phyloP scores from a whole-genome alignment of 345 rosid genomes.

The Arabidopsis thaliana region TAIR10.1 NC_003076.8:14806001-14806500 shows the following conservation, averaged over 20 bases:
- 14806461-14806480: slow-evolving; percentile 71
- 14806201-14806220: background rate
- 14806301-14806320: slow-evolving; percentile 93
- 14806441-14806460: slow-evolving; percentile 38
- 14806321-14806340: slow-evolving; percentile 91
- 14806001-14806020: slow-evolving; percentile 67
- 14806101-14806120: slow-evolving; percentile 72
- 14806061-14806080: slow-evolving; percentile 56
- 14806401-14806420: slow-evolving; percentile 37
- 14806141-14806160: background rate
- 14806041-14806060: slow-evolving; percentile 48
- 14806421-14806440: slow-evolving; percentile 32
- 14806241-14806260: background rate
- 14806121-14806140: slow-evolving; percentile 17
- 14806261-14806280: slow-evolving; percentile 29
- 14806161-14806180: background rate
- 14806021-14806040: slow-evolving; percentile 54
- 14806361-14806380: slow-evolving; percentile 85
- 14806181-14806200: background rate
- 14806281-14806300: slow-evolving; percentile 36
- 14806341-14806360: slow-evolving; percentile 86
- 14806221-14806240: background rate
- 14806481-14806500: slow-evolving; percentile 54
- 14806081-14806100: slow-evolving; percentile 72
- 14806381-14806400: slow-evolving; percentile 49